Evolutionary conservation across 108 stramenopile species (phyloP), one percentile per base, ranked within the genome.

Genomic region (Nitzschia palea): DNA sequence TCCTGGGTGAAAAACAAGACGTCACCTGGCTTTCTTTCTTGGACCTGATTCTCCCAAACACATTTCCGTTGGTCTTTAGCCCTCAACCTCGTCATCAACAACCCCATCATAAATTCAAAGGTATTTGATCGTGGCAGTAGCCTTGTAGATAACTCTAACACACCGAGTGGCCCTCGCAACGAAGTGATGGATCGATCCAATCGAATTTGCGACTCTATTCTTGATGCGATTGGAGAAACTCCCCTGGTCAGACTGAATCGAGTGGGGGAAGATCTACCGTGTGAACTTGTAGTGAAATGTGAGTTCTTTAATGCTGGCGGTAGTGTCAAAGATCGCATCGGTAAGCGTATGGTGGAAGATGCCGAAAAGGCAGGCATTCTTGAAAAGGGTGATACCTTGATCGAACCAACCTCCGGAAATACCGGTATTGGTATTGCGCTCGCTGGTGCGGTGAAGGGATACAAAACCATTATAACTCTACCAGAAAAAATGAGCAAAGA

Each of bases 381-480:
- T 50, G 76, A 96, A 69, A 87, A 89, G 9, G 97, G 97, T 18
- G 95, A 95, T 57, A 96, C 95, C 8, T 65, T 98, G 29, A 96
- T 98, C 65, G 97, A 98, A 71, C 95, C 95, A n/a, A 98, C 97
- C 3, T 84, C 84, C 17, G 97, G 97, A 14, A 98, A 97, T 79
- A 98, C 97, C 8, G 96, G 97, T 36, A 98, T 98, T 52, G 96
- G 97, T 15, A 76, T 98, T 6, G 95, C 97, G 0, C 64, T 96
- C 43, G 93, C 90, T 6, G 83, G 88, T 20, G 95, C 95, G 8
- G 85, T 95, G 15, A 88, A 88, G 62, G 95, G 95, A 0, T 95
- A 91, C 59, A 76, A 78, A 32, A 89, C 86, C 57, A 95, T 98
- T 58, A 96, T 98, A 67, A 89, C 88, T 17, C 61, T 98, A 57